phyloP scores from a whole-genome alignment of 2,329 filamentous ascomycete species.

The Corniculantispora saksenae region DNA sequence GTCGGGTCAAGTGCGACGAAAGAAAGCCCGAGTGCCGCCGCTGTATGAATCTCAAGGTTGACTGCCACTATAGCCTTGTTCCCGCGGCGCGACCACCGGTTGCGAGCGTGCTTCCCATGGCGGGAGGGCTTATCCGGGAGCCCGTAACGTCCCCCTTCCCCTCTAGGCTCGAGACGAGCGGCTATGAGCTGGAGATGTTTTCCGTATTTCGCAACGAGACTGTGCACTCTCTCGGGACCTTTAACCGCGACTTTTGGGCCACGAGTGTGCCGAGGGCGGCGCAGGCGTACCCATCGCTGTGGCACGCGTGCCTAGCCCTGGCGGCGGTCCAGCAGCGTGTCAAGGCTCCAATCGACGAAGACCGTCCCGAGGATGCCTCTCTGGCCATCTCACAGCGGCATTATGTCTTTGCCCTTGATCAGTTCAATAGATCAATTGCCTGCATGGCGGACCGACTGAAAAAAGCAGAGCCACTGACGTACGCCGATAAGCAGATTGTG shows the following conservation, averaged over 20 bases:
- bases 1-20: slow-evolving; percentile 33
- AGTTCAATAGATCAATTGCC: background rate
- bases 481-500: background rate
- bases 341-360: background rate
- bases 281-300: background rate
- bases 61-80: background rate
- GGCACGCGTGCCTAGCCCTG: background rate
- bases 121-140: background rate
- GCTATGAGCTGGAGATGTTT: slow-evolving; percentile 21
- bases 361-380: background rate
- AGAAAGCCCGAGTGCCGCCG: slow-evolving; percentile 26
- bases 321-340: background rate
- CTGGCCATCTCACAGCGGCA: background rate
- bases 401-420: slow-evolving; percentile 1
- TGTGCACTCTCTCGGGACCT: background rate
- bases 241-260: slow-evolving; percentile 1
- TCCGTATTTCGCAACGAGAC: slow-evolving; percentile 19
- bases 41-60: slow-evolving; percentile 22
- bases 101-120: slow-evolving; percentile 22
- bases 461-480: background rate
- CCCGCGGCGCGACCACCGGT: background rate
- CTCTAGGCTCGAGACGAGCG: slow-evolving; percentile 13
- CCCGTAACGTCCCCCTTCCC: background rate
- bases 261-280: background rate
- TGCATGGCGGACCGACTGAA: background rate